Conservation (phyloP, 2,329 filamentous ascomycete genomes). For the Apiospora sp. region DNA sequence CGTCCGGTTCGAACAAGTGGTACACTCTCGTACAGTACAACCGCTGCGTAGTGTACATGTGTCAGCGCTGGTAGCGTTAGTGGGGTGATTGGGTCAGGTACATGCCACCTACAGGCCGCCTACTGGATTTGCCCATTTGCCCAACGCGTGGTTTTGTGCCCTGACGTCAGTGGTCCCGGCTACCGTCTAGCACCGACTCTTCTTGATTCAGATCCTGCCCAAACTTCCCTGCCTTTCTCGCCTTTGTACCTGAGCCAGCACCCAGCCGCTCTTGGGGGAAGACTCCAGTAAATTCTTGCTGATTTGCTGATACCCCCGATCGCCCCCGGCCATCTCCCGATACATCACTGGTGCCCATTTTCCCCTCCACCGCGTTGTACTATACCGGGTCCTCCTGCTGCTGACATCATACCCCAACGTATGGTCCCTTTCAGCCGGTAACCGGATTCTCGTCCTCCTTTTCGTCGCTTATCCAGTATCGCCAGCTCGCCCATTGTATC, state of each 20-base stretch:
- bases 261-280: background rate
- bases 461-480: background rate
- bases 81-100: slow-evolving; percentile 10
- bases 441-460: slow-evolving; percentile 7
- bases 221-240: background rate
- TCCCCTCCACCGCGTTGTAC: background rate
- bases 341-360: background rate
- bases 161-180: slow-evolving; percentile 2
- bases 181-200: background rate
- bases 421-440: slow-evolving; percentile 8
- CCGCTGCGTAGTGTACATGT: background rate
- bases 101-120: background rate
- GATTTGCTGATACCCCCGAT: slow-evolving; percentile 1
- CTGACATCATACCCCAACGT: slow-evolving; percentile 9
- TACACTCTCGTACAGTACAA: background rate
- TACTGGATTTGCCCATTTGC: background rate
- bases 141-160: slow-evolving; percentile 2
- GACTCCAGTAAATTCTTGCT: background rate
- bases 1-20: background rate
- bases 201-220: background rate
- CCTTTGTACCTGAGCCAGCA: background rate
- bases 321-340: background rate
- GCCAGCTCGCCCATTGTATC: background rate
- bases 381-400: background rate
- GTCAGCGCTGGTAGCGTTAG: background rate